phyloP scores from a whole-genome alignment of 768 basidiomycete species.

The Dentipellis sp. region DNA sequence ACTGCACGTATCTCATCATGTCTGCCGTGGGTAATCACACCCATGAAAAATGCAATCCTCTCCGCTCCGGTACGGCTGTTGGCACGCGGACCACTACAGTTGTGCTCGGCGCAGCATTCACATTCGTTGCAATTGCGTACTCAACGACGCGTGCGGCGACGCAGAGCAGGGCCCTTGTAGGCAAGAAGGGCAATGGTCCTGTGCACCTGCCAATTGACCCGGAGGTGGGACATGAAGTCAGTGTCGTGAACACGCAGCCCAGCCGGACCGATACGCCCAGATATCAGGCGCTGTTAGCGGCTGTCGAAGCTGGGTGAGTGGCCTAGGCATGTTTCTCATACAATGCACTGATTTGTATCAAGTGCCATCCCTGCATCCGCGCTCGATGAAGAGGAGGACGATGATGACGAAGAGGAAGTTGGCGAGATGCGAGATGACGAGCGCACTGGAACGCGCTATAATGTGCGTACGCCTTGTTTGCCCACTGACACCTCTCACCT shows the following conservation, averaged over 20 bases:
- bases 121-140: constrained; percentile 97
- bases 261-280: constrained; percentile 76
- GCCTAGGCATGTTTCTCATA: not conserved
- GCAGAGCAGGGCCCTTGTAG: constrained; percentile 84
- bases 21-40: constrained; percentile 92
- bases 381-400: constrained; percentile 59
- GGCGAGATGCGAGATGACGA: constrained; percentile 88
- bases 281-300: constrained; percentile 90
- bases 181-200: constrained; percentile 54
- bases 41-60: constrained; percentile 82
- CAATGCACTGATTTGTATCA: not conserved
- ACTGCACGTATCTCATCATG: constrained; percentile 92
- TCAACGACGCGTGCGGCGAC: constrained; percentile 95
- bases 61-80: constrained; percentile 42
- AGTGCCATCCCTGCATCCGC: constrained; percentile 93
- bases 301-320: constrained; percentile 87
- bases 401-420: constrained; percentile 65
- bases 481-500: not conserved
- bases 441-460: constrained; percentile 87
- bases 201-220: constrained; percentile 51
- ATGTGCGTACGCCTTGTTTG: constrained; percentile 41
- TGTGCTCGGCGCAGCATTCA: constrained; percentile 87
- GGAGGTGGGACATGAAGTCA: constrained; percentile 55
- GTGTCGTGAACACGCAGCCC: constrained; percentile 78
- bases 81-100: constrained; percentile 80